Evolutionary conservation across 306 rosid genomes (phyloP).

Genomic region (Cucurbita argyrosperma): DNA sequence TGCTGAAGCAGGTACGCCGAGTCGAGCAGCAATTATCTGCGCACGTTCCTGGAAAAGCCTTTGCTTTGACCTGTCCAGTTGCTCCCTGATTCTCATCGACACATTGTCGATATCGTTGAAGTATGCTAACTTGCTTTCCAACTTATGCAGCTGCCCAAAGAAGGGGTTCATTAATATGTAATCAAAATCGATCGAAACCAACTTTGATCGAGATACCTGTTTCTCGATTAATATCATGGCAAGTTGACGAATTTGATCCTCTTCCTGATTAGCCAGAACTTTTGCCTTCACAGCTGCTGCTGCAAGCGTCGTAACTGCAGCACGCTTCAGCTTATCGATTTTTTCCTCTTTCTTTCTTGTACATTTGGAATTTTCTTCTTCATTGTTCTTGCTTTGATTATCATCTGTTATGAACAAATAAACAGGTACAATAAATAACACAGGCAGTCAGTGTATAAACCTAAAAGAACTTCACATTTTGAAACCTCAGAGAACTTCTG

Average conservation of each 20-base stretch:
- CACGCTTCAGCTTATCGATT: conserved; percentile 48
- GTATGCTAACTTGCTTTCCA: conserved; percentile 64
- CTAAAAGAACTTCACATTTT: background rate
- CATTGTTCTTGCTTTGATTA: conserved; percentile 26
- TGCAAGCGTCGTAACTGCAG: conserved; percentile 68
- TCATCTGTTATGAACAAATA: conserved; percentile 29
- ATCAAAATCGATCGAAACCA: background rate
- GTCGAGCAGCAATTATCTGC: conserved; percentile 62
- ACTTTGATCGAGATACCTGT: conserved; percentile 41
- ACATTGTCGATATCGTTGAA: conserved; percentile 62
- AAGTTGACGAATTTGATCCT: conserved; percentile 67
- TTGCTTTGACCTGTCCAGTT: conserved; percentile 71
- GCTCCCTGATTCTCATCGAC: conserved; percentile 64
- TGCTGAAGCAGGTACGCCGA: conserved; percentile 54
- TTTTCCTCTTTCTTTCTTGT: conserved; percentile 24
- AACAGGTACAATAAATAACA: background rate
- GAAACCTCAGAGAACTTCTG: background rate
- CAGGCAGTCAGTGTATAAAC: background rate
- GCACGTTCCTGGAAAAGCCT: conserved; percentile 89
- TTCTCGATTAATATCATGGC: conserved; percentile 59
- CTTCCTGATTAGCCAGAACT: conserved; percentile 75
- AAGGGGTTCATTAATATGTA: conserved; percentile 6
- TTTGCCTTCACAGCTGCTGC: conserved; percentile 87
- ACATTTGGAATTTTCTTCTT: conserved; percentile 14
- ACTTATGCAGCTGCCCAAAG: conserved; percentile 59